Evolutionary conservation across 2,329 filamentous ascomycete genomes (phyloP).

Genomic region (Atkinsonella hypoxylon): DNA sequence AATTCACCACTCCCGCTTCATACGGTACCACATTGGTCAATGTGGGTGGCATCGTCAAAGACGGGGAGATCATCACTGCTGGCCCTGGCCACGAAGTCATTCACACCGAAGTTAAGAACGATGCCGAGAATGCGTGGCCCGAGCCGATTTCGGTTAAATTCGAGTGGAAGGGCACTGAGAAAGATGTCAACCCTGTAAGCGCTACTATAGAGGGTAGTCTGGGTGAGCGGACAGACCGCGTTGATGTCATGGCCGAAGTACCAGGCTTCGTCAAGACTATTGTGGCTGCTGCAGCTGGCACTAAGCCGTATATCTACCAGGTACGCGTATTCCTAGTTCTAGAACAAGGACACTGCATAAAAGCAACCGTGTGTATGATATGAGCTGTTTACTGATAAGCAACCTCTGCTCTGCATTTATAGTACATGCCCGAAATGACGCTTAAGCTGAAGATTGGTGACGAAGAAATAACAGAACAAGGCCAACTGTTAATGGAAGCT

Average conservation of each 20-base stretch:
- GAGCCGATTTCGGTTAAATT: slow-evolving; percentile 68
- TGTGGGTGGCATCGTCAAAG: slow-evolving; percentile 71
- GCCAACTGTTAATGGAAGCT: slow-evolving; percentile 72
- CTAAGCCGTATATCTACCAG: slow-evolving; percentile 97
- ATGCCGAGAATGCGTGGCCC: slow-evolving; percentile 76
- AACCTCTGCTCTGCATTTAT: background rate
- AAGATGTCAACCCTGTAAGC: slow-evolving; percentile 61
- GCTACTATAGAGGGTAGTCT: slow-evolving; percentile 59
- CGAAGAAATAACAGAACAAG: slow-evolving; percentile 65
- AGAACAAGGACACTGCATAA: background rate
- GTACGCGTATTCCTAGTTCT: slow-evolving; percentile 32
- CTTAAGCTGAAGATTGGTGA: slow-evolving; percentile 81
- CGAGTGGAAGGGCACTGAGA: slow-evolving; percentile 65
- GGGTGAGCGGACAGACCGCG: slow-evolving; percentile 55
- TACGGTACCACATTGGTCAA: slow-evolving; percentile 79
- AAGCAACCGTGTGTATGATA: background rate
- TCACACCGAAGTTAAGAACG: slow-evolving; percentile 59
- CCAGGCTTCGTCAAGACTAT: slow-evolving; percentile 93
- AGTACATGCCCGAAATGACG: slow-evolving; percentile 62
- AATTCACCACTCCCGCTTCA: slow-evolving; percentile 85
- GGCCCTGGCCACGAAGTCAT: slow-evolving; percentile 52
- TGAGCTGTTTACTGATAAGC: background rate
- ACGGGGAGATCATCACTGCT: slow-evolving; percentile 67
- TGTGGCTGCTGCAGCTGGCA: slow-evolving; percentile 76
- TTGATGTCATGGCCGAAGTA: slow-evolving; percentile 95